A percentile compares a stretch with the other conserved stretches of the same genome.
Conservation (phyloP, 1,139 yeast genomes). For the Hansenula lynferdii region DNA sequence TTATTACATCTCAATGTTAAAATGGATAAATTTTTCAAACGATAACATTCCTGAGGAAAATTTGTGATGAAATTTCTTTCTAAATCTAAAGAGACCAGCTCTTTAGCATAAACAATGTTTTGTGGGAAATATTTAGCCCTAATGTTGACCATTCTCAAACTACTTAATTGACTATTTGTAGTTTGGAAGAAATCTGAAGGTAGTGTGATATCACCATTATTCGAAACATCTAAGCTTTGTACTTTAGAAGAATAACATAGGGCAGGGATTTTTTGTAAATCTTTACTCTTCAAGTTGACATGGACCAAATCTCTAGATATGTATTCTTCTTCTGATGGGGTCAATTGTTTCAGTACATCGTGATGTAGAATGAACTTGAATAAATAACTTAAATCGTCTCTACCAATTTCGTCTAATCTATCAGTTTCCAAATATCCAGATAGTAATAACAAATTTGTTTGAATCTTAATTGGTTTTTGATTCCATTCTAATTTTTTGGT, state of each 20-base stretch:
- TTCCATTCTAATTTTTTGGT: constrained; percentile 68
- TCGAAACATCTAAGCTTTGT: constrained; percentile 76
- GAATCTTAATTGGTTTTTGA: constrained; percentile 77
- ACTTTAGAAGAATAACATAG: constrained; percentile 80
- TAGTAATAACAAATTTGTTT: constrained; percentile 63
- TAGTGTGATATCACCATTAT: constrained; percentile 79
- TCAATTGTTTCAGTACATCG: constrained; percentile 62
- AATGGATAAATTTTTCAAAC: constrained; percentile 47
- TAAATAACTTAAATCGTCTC: constrained; percentile 82
- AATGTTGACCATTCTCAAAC: constrained; percentile 65
- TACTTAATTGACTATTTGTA: constrained; percentile 58
- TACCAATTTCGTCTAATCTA: constrained; percentile 70
- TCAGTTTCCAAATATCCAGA: constrained; percentile 83
- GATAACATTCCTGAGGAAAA: constrained; percentile 55
- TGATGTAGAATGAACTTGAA: constrained; percentile 82
- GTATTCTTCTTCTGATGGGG: constrained; percentile 61
- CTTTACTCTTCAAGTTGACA: constrained; percentile 70
- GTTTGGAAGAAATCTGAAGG: constrained; percentile 86
- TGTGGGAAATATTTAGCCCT: constrained; percentile 73
- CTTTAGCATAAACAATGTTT: constrained; percentile 64
- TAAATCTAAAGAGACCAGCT: constrained; percentile 66
- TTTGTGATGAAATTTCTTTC: constrained; percentile 72
- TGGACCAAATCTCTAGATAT: constrained; percentile 65
- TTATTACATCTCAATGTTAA: constrained; percentile 71
- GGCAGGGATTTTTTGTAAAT: constrained; percentile 81